Percentiles rank a stretch among this genome's conserved stretches.
phyloP scores from a whole-genome alignment of 768 basidiomycete species.

The Lentinus tigrinus region DNA sequence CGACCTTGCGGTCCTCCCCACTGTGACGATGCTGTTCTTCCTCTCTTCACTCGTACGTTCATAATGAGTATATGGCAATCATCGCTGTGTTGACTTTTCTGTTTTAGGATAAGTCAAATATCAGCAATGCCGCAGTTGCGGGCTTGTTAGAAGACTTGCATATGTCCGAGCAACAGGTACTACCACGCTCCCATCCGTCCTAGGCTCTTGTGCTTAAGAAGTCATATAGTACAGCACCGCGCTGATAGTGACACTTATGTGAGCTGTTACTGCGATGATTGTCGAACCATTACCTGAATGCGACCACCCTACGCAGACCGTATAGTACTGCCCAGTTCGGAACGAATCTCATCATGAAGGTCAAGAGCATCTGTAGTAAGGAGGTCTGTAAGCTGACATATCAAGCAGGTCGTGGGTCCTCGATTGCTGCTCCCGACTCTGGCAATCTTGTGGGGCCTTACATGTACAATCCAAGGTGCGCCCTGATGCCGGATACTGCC shows the following conservation, averaged over 20 bases:
- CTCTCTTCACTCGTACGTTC: slow-evolving; percentile 8
- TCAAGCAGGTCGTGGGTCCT: slow-evolving; percentile 44
- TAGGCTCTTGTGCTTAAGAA: too few relatives aligned
- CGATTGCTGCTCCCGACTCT: slow-evolving; percentile 62
- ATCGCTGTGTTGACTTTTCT: background rate
- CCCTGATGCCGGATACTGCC: too few relatives aligned
- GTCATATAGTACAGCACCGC: slow-evolving; percentile 10
- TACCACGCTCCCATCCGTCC: too few relatives aligned
- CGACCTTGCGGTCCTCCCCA: slow-evolving; percentile 7
- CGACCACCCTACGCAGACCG: slow-evolving; percentile 26
- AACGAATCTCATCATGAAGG: slow-evolving; percentile 25
- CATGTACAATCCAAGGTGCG: slow-evolving; percentile 61
- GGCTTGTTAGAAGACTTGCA: slow-evolving; percentile 31
- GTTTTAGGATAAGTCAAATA: slow-evolving; percentile 18
- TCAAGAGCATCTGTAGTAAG: background rate
- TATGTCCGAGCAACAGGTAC: slow-evolving; percentile 30
- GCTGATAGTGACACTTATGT: slow-evolving; percentile 1
- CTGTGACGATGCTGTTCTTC: slow-evolving; percentile 9
- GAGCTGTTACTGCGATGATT: too few relatives aligned
- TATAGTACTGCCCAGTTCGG: slow-evolving; percentile 27
- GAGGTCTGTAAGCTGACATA: too few relatives aligned
- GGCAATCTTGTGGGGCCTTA: slow-evolving; percentile 64
- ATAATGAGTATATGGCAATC: background rate
- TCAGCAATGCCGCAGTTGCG: slow-evolving; percentile 32
- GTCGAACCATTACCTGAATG: too few relatives aligned